These are phyloP conservation scores for Hawksworthiomyces lignivorus DNA, from an alignment of 2,329 filamentous ascomycete genomes.

Conservation along the genomic window DNA sequence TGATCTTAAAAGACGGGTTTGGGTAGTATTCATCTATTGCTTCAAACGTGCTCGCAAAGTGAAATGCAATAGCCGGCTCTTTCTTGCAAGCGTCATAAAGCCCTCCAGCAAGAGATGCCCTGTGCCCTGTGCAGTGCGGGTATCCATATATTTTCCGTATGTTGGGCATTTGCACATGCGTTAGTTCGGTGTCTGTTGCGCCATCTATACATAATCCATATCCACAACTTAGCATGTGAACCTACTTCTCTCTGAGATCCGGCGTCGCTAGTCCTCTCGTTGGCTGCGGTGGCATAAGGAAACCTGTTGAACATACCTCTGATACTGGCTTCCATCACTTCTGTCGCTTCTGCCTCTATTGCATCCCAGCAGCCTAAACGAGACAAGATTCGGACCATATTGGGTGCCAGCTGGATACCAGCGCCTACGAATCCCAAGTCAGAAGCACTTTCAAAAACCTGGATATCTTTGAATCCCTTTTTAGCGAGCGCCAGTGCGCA, in stretches of 20 bases:
- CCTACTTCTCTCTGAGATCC: no score
- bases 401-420: conserved; percentile 76
- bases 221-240: no score
- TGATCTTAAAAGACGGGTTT: not conserved
- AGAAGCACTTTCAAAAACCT: conserved; percentile 66
- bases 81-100: conserved; percentile 62
- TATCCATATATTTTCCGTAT: conserved; percentile 62
- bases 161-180: conserved; percentile 61
- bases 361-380: conserved; percentile 62
- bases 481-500: conserved; percentile 65
- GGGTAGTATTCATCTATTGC: conserved; percentile 51
- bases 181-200: conserved; percentile 59
- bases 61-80: conserved; percentile 56
- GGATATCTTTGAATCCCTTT: conserved; percentile 64
- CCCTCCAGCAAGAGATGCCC: conserved; percentile 60
- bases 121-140: conserved; percentile 74
- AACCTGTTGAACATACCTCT: conserved; percentile 41
- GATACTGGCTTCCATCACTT: conserved; percentile 65
- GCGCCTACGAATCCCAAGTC: conserved; percentile 75
- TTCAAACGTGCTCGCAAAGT: conserved; percentile 52
- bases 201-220: no score
- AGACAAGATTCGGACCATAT: conserved; percentile 70
- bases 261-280: no score
- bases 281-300: no score
- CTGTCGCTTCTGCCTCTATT: conserved; percentile 63